Evolutionary conservation across 306 rosid genomes (phyloP).

Genomic region (Pterocarpus santalinus): DNA sequence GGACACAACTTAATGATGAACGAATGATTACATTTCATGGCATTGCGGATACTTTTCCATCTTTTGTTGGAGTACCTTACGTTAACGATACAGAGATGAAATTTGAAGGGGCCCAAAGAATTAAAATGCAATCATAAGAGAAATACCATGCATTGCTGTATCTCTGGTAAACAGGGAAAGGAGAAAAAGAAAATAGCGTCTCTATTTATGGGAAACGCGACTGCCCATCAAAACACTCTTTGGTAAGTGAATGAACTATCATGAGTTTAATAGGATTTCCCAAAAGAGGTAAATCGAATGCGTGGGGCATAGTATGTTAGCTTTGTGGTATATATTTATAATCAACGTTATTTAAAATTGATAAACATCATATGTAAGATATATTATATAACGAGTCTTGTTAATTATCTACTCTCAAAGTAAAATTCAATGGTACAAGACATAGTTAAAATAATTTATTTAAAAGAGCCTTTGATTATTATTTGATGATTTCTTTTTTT

Average conservation of each 20-base stretch:
- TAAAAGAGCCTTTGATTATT: too few species aligned
- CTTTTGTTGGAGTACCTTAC: conserved; percentile 24
- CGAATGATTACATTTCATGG: conserved; percentile 49
- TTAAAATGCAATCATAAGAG: conserved; percentile 34
- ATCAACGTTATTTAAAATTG: too few species aligned
- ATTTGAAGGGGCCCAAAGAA: conserved; percentile 33
- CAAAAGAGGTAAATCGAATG: conserved; percentile 5
- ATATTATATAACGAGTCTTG: background rate
- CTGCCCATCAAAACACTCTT: background rate
- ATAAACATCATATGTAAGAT: too few species aligned
- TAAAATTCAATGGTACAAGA: too few species aligned
- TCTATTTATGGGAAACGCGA: background rate
- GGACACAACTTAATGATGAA: conserved; percentile 46
- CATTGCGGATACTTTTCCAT: conserved; percentile 28
- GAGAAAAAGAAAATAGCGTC: background rate
- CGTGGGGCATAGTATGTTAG: background rate
- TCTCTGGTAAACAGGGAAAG: background rate
- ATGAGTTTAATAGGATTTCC: background rate
- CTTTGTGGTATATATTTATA: too few species aligned
- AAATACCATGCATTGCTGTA: conserved; percentile 10
- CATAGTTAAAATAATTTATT: too few species aligned
- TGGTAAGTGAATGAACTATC: background rate
- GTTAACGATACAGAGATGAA: conserved; percentile 17
- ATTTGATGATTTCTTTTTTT: too few species aligned
- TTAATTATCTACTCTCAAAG: too few species aligned